Evolutionary conservation across 768 basidiomycete species (phyloP).

Genomic region (Termitomyces sp.): DNA sequence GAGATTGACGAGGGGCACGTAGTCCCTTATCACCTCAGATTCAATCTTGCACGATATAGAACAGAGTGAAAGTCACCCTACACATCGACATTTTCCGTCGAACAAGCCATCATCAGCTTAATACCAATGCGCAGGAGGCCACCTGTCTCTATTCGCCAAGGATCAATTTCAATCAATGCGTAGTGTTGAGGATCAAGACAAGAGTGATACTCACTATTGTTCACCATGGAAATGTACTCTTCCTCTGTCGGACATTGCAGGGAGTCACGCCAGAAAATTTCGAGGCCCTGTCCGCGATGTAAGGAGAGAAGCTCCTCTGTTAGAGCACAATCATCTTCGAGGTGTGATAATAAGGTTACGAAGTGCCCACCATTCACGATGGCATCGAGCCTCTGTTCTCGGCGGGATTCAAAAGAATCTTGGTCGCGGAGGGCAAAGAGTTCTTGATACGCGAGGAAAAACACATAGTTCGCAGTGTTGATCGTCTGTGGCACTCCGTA

Average conservation of each 20-base stretch:
- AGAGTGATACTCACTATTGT: slow-evolving; percentile 63
- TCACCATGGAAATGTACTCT: slow-evolving; percentile 94
- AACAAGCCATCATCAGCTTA: slow-evolving; percentile 95
- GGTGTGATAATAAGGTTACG: background rate
- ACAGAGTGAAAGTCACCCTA: slow-evolving; percentile 24
- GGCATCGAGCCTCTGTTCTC: slow-evolving; percentile 50
- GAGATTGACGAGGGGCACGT: slow-evolving; percentile 88
- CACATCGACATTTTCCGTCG: slow-evolving; percentile 58
- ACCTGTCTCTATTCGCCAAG: slow-evolving; percentile 70
- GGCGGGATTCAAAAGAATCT: slow-evolving; percentile 13
- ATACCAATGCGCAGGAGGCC: slow-evolving; percentile 89
- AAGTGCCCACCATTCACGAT: slow-evolving; percentile 65
- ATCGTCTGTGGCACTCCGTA: slow-evolving; percentile 97
- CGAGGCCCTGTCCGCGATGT: slow-evolving; percentile 93
- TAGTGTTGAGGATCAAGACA: background rate
- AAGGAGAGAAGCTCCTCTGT: slow-evolving; percentile 72
- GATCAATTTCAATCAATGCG: no score
- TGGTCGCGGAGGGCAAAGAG: slow-evolving; percentile 55
- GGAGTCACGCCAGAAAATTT: slow-evolving; percentile 92
- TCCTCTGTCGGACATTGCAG: slow-evolving; percentile 90
- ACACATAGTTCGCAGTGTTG: slow-evolving; percentile 96
- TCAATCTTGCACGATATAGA: background rate
- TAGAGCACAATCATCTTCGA: background rate
- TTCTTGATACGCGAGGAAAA: slow-evolving; percentile 90
- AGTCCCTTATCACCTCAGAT: slow-evolving; percentile 52